Evolutionary conservation across 1,284 basidiomycete genomes (phyloP).

Genomic region (Apiotrichum gracile): DNA sequence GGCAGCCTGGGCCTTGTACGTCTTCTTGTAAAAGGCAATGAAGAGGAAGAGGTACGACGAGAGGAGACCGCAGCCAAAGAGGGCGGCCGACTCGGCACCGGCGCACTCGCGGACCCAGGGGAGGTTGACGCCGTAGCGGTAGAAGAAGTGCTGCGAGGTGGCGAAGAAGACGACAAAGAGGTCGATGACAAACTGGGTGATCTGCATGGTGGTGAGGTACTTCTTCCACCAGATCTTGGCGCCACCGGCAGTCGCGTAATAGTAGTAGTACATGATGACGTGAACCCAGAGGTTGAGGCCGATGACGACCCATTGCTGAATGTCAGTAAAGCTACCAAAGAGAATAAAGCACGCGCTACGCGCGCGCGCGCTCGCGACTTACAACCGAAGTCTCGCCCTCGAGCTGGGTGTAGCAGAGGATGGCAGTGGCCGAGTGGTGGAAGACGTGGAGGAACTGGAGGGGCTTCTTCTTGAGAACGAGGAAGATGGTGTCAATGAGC

Average conservation of each 20-base stretch:
- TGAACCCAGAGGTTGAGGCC: constrained; percentile 88
- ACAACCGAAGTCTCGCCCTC: constrained; percentile 87
- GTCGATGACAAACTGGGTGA: constrained; percentile 89
- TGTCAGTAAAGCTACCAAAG: background rate
- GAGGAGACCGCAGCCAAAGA: constrained; percentile 82
- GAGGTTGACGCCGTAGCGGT: constrained; percentile 58
- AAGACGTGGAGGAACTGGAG: constrained; percentile 97
- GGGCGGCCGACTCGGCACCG: constrained; percentile 78
- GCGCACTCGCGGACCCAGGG: constrained; percentile 76
- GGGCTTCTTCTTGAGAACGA: constrained; percentile 97
- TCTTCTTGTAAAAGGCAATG: constrained; percentile 55
- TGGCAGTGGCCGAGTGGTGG: constrained; percentile 96
- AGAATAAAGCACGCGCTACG: no score
- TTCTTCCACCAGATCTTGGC: constrained; percentile 98
- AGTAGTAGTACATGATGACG: constrained; percentile 99
- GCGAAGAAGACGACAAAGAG: constrained; percentile 85
- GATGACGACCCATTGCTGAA: constrained; percentile 93
- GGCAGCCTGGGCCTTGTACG: constrained; percentile 44
- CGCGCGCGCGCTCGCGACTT: constrained; percentile 15
- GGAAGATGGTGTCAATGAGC: constrained; percentile 90
- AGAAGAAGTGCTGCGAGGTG: constrained; percentile 77
- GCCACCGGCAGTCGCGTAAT: constrained; percentile 92
- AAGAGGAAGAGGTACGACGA: constrained; percentile 85
- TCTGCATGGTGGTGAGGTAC: constrained; percentile 91
- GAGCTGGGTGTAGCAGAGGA: constrained; percentile 89